phyloP scores from a whole-genome alignment of 306 rosid species.

The Cucumis cinereus region DNA sequence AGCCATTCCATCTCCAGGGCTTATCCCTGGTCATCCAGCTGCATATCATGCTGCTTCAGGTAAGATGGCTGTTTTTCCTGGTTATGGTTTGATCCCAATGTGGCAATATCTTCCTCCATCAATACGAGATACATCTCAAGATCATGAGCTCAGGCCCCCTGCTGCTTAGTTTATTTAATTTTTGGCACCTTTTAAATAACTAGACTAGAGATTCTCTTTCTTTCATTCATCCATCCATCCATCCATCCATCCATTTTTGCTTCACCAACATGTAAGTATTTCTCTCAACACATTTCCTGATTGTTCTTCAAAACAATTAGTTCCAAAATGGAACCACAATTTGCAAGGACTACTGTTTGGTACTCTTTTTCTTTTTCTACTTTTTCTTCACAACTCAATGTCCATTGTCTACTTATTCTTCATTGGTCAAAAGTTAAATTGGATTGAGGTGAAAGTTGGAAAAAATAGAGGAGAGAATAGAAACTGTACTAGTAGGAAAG shows the following conservation, averaged over 20 bases:
- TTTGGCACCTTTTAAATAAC: not conserved
- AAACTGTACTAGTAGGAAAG: not conserved
- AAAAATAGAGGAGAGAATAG: not conserved
- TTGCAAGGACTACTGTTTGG: not conserved
- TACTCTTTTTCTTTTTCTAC: not conserved
- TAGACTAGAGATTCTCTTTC: not conserved
- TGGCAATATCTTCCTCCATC: constrained; percentile 78
- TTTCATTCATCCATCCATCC: not conserved
- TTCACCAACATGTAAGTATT: constrained; percentile 3
- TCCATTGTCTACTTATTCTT: not conserved
- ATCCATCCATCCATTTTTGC: not conserved
- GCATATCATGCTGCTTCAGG: constrained; percentile 41
- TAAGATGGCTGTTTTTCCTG: constrained; percentile 77
- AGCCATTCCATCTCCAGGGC: constrained; percentile 45
- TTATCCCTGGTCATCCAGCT: constrained; percentile 54
- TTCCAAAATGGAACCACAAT: not conserved
- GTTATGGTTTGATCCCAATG: constrained; percentile 73
- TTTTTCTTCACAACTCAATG: not conserved
- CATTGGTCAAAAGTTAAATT: not conserved
- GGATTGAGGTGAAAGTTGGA: not conserved
- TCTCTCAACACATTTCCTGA: not conserved
- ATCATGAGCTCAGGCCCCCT: constrained; percentile 97
- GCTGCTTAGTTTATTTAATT: constrained; percentile 45
- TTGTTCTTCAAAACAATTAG: not conserved
- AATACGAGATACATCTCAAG: constrained; percentile 62